These are phyloP conservation scores for Ascochyta clinopodiicola DNA, from an alignment of 2,329 filamentous ascomycete species.

Conservation along the genomic window DNA sequence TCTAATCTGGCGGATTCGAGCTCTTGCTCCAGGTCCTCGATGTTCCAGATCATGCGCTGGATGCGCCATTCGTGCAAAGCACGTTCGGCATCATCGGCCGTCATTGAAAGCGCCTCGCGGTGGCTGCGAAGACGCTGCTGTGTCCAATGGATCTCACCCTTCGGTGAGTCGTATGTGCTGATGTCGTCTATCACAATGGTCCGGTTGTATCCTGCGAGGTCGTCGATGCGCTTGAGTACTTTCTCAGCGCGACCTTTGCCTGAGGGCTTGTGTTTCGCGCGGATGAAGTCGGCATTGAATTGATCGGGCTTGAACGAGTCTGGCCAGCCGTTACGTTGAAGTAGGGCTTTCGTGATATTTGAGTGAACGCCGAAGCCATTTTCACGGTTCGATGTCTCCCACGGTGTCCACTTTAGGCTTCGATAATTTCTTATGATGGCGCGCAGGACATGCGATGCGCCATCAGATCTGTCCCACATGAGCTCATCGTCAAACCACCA, in stretches of 20 bases:
- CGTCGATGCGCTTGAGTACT: background rate
- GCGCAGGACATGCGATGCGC: constrained; percentile 15
- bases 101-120: background rate
- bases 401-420: constrained; percentile 18
- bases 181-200: no score
- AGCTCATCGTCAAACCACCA: constrained; percentile 10
- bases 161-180: background rate
- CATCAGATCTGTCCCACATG: background rate
- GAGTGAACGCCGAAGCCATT: no score
- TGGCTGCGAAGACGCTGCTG: background rate
- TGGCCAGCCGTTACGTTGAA: constrained; percentile 19
- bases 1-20: constrained; percentile 11
- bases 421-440: constrained; percentile 18
- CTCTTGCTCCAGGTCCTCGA: constrained; percentile 3
- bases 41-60: constrained; percentile 1
- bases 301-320: constrained; percentile 7
- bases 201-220: constrained; percentile 3
- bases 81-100: background rate
- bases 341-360: no score
- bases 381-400: constrained; percentile 20
- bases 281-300: constrained; percentile 23
- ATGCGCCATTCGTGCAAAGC: constrained; percentile 1
- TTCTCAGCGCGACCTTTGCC: constrained; percentile 8
- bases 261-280: constrained; percentile 11
- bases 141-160: background rate